These are phyloP conservation scores for Pythium coloratum DNA, from an alignment of 352 stramenopile species.

Conservation along the genomic window DNA sequence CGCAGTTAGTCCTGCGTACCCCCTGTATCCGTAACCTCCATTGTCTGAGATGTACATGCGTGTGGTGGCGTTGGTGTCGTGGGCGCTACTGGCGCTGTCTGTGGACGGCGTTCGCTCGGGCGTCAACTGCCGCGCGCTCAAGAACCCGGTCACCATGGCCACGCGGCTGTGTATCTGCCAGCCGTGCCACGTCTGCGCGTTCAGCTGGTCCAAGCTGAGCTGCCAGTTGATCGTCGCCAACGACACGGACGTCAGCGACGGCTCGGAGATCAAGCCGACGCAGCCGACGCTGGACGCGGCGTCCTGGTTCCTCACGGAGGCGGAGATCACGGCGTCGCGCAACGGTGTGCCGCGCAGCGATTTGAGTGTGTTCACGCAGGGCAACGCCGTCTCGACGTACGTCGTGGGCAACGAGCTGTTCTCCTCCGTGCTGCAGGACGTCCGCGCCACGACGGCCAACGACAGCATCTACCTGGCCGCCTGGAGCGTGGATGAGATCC, in stretches of 20 bases:
- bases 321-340: slow-evolving; percentile 52
- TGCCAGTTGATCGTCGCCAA: slow-evolving; percentile 13
- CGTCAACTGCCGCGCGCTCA: neutral
- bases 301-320: slow-evolving; percentile 61
- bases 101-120: neutral
- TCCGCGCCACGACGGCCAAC: slow-evolving; percentile 32
- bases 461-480: slow-evolving; percentile 53
- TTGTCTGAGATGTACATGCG: neutral
- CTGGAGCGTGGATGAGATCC: slow-evolving; percentile 65
- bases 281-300: slow-evolving; percentile 50
- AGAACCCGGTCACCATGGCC: neutral
- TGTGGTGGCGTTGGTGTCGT: neutral
- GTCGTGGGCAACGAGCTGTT: slow-evolving; percentile 49
- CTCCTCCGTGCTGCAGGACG: slow-evolving; percentile 44
- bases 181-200: slow-evolving; percentile 19
- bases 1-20: neutral
- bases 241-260: slow-evolving; percentile 24
- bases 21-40: neutral
- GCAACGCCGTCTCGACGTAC: slow-evolving; percentile 53
- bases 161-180: neutral
- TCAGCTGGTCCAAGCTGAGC: neutral
- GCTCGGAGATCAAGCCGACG: slow-evolving; percentile 17
- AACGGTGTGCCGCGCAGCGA: slow-evolving; percentile 41
- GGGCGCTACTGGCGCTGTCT: neutral
- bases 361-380: slow-evolving; percentile 44